phyloP scores from a whole-genome alignment of 495 filamentous ascomycete genomes.

The Letharia lupina region DNA sequence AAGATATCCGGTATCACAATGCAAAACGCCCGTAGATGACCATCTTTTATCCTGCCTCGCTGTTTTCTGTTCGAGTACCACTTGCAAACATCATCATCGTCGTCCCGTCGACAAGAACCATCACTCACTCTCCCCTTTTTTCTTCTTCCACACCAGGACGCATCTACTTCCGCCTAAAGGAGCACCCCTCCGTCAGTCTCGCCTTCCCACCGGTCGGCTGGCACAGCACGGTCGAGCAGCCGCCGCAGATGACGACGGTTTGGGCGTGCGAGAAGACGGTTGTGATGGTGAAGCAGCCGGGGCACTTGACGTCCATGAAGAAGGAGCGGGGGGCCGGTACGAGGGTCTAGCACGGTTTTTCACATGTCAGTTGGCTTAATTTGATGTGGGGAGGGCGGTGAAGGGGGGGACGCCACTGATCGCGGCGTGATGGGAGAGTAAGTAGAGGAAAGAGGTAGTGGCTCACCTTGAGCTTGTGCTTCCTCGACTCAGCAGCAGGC shows the following conservation, averaged over 20 bases:
- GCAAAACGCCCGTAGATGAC: slow-evolving; percentile 1
- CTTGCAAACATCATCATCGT: not conserved
- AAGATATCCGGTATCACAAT: slow-evolving; percentile 15
- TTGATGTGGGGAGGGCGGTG: not conserved
- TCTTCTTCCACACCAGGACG: no score
- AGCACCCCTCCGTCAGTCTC: slow-evolving; percentile 94
- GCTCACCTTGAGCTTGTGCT: slow-evolving; percentile 99
- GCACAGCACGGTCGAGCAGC: slow-evolving; percentile 94
- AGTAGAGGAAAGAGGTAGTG: not conserved
- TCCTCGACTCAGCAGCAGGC: slow-evolving; percentile 88
- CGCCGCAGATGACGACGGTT: slow-evolving; percentile 98
- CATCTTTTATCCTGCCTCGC: slow-evolving; percentile 5
- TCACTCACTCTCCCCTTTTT: not conserved
- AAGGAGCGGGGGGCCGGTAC: slow-evolving; percentile 94
- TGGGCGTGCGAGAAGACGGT: slow-evolving; percentile 99
- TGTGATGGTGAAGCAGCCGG: slow-evolving; percentile 99
- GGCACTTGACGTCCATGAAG: slow-evolving; percentile 99
- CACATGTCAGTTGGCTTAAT: slow-evolving; percentile 18
- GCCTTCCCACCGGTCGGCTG: slow-evolving; percentile 98
- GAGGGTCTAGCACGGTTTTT: slow-evolving; percentile 54
- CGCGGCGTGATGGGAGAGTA: no score
- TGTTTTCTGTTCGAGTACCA: not conserved
- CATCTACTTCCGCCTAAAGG: slow-evolving; percentile 97
- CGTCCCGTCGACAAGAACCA: not conserved
- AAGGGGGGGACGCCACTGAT: not conserved